These are phyloP conservation scores for Kazachstania kunashirensis DNA, from an alignment of 805 yeast genomes.

Conservation along the genomic window DNA sequence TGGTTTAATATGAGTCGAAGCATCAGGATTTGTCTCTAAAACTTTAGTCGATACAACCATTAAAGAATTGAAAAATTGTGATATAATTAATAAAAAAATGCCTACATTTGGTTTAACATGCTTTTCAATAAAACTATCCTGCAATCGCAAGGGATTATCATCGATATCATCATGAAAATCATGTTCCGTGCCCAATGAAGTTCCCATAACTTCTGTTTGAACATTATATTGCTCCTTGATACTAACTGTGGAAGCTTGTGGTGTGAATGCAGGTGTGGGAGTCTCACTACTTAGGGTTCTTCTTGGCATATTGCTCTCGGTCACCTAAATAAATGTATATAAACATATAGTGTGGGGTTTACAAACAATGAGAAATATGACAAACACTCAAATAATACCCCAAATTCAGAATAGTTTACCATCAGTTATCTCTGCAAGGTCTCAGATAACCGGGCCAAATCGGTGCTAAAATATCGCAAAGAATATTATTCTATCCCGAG, in stretches of 20 bases:
- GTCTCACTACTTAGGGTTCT: background rate
- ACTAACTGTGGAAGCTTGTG: background rate
- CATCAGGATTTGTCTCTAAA: slow-evolving; percentile 44
- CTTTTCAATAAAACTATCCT: slow-evolving; percentile 7
- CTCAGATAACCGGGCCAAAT: too few relatives aligned
- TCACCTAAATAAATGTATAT: too few relatives aligned
- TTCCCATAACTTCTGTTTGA: background rate
- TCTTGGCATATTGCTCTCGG: too few relatives aligned
- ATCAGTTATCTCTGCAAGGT: too few relatives aligned
- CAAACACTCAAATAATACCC: too few relatives aligned
- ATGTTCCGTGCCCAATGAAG: background rate
- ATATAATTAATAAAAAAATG: slow-evolving; percentile 42
- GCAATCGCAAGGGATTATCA: slow-evolving; percentile 2
- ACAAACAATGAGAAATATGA: too few relatives aligned
- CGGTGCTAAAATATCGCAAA: too few relatives aligned
- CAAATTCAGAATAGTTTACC: too few relatives aligned
- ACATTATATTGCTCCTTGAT: slow-evolving; percentile 1
- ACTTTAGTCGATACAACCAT: slow-evolving; percentile 72
- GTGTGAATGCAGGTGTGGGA: background rate
- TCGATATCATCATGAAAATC: background rate
- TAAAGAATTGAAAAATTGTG: slow-evolving; percentile 66
- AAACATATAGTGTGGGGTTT: too few relatives aligned
- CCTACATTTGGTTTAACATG: slow-evolving; percentile 39
- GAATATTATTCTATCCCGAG: too few relatives aligned
- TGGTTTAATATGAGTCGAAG: slow-evolving; percentile 54